Evolutionary conservation across 2,329 filamentous ascomycete genomes (phyloP).

Genomic region (Triangularia verruculosa): DNA sequence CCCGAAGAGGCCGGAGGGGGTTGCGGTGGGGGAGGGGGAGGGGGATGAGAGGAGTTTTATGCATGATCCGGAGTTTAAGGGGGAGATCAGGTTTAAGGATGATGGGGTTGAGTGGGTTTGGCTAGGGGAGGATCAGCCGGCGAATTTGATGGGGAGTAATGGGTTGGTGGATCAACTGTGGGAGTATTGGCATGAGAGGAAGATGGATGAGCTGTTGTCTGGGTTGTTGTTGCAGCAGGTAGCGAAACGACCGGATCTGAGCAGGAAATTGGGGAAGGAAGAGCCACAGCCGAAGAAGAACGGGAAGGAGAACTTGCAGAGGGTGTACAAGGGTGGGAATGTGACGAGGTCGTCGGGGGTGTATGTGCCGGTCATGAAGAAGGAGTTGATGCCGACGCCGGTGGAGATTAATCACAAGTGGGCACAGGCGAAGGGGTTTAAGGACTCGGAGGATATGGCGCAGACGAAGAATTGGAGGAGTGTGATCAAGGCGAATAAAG

Average conservation of each 20-base stretch:
- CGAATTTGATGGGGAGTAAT: slow-evolving; percentile 60
- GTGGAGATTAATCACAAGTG: slow-evolving; percentile 59
- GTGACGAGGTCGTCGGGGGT: slow-evolving; percentile 46
- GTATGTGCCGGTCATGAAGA: slow-evolving; percentile 56
- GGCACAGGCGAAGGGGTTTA: slow-evolving; percentile 59
- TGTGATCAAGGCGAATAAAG: slow-evolving; percentile 31
- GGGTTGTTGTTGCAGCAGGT: slow-evolving; percentile 67
- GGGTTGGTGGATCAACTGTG: slow-evolving; percentile 75
- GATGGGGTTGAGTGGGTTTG: slow-evolving; percentile 75
- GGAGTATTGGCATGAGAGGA: slow-evolving; percentile 76
- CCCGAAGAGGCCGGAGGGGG: slow-evolving; percentile 43
- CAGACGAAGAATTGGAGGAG: slow-evolving; percentile 36
- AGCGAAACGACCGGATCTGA: slow-evolving; percentile 36
- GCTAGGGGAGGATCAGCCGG: slow-evolving; percentile 61
- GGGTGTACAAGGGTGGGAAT: slow-evolving; percentile 56
- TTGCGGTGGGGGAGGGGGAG: neutral
- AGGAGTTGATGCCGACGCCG: slow-evolving; percentile 46
- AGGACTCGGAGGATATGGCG: slow-evolving; percentile 48
- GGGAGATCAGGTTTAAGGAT: slow-evolving; percentile 45
- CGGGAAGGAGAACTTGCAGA: slow-evolving; percentile 30
- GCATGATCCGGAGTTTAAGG: slow-evolving; percentile 30
- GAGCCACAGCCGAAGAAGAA: slow-evolving; percentile 40
- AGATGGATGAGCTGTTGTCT: slow-evolving; percentile 86
- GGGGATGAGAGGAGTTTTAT: slow-evolving; percentile 32
- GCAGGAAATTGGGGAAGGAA: slow-evolving; percentile 31